A percentile compares a stretch with the other conserved stretches of the same genome.
phyloP scores from a whole-genome alignment of 108 stramenopile species.

The Seminavis robusta region DNA sequence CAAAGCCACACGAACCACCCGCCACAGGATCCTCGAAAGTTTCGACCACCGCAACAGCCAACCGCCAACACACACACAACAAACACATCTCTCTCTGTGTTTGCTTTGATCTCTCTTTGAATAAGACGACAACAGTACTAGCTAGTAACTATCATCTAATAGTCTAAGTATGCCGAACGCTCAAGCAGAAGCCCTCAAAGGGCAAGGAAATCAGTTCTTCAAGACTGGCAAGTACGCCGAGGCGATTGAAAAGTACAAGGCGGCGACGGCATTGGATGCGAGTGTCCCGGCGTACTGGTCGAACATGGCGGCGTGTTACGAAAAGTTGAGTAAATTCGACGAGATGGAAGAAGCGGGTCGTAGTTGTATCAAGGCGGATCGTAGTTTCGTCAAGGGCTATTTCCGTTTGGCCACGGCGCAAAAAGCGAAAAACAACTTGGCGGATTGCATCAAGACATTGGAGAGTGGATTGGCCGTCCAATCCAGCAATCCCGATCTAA shows the following conservation, averaged over 20 bases:
- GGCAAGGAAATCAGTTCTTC: slow-evolving; percentile 89
- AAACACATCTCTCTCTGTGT: too few species aligned
- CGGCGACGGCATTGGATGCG: slow-evolving; percentile 74
- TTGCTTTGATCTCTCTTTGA: too few species aligned
- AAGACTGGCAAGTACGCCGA: slow-evolving; percentile 71
- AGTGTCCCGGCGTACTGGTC: slow-evolving; percentile 84
- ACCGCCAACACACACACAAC: too few species aligned
- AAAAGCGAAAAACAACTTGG: slow-evolving; percentile 71
- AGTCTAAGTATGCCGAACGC: slow-evolving; percentile 47
- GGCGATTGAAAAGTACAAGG: slow-evolving; percentile 91
- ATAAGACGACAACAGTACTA: background rate
- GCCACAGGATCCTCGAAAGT: too few species aligned
- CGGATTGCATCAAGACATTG: slow-evolving; percentile 84
- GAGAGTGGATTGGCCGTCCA: slow-evolving; percentile 82
- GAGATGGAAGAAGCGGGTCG: slow-evolving; percentile 89
- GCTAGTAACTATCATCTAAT: too few species aligned
- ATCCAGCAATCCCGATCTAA: slow-evolving; percentile 80
- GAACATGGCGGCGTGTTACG: slow-evolving; percentile 92
- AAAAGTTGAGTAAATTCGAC: slow-evolving; percentile 88
- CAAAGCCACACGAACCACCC: too few species aligned
- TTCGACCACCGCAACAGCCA: too few species aligned
- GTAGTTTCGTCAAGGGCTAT: slow-evolving; percentile 95
- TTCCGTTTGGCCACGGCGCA: slow-evolving; percentile 91
- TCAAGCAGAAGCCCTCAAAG: slow-evolving; percentile 81
- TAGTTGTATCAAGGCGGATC: slow-evolving; percentile 93